Percentiles rank a stretch among this genome's conserved stretches.
Evolutionary conservation across 345 rosid genomes (phyloP).

Genomic region (Nephelium lappaceum): DNA sequence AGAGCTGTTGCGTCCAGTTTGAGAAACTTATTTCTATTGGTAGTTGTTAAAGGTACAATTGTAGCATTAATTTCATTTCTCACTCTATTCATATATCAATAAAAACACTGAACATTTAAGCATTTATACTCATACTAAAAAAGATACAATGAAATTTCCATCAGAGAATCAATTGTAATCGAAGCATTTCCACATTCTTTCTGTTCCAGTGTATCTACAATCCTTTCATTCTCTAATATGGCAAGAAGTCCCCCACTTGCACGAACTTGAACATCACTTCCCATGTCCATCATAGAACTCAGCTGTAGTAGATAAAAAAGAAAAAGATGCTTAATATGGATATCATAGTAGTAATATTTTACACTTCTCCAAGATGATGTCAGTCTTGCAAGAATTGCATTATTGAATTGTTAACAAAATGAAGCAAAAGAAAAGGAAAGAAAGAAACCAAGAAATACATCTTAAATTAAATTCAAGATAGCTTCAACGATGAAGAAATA

Average conservation of each 20-base stretch:
- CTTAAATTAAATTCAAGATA: neutral
- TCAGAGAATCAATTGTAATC: constrained; percentile 73
- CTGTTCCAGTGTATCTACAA: constrained; percentile 82
- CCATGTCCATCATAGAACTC: constrained; percentile 95
- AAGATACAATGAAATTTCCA: constrained; percentile 85
- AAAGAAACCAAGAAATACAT: neutral
- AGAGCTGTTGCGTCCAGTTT: constrained; percentile 92
- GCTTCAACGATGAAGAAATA: neutral
- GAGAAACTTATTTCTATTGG: constrained; percentile 75
- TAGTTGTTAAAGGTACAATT: constrained; percentile 45
- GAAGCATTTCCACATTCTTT: constrained; percentile 75
- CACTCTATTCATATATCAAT: neutral
- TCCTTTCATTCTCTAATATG: constrained; percentile 88
- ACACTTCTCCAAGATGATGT: neutral
- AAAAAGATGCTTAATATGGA: constrained; percentile 13
- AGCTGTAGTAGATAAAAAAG: constrained; percentile 51
- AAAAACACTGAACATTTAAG: constrained; percentile 6
- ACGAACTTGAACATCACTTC: constrained; percentile 88
- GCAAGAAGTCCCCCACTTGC: constrained; percentile 98
- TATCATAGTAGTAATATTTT: constrained; percentile 1
- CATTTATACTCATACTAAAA: constrained; percentile 15
- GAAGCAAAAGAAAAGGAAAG: neutral
- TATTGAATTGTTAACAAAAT: neutral
- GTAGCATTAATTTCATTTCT: constrained; percentile 14
- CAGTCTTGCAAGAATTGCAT: neutral